Evolutionary conservation across 2,329 filamentous ascomycete species (phyloP).

Genomic region (Aureobasidium sp.): DNA sequence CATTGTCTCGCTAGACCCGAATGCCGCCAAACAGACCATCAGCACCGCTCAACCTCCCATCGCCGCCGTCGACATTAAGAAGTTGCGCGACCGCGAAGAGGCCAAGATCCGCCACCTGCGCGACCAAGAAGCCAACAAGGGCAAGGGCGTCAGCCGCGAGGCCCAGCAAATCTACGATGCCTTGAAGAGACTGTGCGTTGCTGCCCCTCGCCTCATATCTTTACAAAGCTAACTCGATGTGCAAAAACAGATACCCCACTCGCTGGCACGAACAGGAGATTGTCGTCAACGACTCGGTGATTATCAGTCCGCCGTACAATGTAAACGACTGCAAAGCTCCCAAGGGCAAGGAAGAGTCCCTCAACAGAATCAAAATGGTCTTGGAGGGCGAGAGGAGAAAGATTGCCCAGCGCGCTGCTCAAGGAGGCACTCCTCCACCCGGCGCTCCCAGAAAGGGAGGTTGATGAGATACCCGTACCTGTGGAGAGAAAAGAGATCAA

Average conservation of each 20-base stretch:
- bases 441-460: conserved; percentile 12
- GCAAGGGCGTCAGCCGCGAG: conserved; percentile 54
- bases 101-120: conserved; percentile 50
- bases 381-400: conserved; percentile 42
- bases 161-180: conserved; percentile 59
- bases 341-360: conserved; percentile 35
- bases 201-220: not conserved
- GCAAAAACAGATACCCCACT: conserved; percentile 42
- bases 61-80: conserved; percentile 47
- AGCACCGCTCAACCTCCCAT: conserved; percentile 33
- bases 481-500: not conserved
- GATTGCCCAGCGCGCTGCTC: conserved; percentile 21
- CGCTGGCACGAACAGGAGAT: conserved; percentile 55
- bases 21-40: conserved; percentile 26
- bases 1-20: conserved; percentile 41
- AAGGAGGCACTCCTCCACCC: not conserved
- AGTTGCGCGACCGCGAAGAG: conserved; percentile 49
- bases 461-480: not conserved
- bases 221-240: not conserved
- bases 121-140: conserved; percentile 50
- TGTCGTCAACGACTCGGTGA: conserved; percentile 54
- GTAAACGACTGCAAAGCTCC: conserved; percentile 47
- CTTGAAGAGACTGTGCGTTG: conserved; percentile 48
- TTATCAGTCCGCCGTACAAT: conserved; percentile 52
- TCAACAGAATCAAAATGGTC: conserved; percentile 39